These are phyloP conservation scores for Rugosomyces carneus DNA, from an alignment of 1,284 basidiomycete species.

Conservation along the genomic window DNA sequence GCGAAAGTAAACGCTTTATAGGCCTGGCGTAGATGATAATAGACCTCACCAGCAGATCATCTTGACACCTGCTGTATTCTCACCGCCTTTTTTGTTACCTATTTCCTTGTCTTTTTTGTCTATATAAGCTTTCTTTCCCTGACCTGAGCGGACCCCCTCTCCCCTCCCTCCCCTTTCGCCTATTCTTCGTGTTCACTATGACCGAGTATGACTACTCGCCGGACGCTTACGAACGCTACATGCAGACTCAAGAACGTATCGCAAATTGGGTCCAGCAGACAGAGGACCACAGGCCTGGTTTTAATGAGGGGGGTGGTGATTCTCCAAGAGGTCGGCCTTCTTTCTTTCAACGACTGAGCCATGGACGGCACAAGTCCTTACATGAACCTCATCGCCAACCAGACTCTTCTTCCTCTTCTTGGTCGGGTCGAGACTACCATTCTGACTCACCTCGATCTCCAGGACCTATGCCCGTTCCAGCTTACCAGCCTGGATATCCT, in stretches of 20 bases:
- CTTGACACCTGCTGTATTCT: conserved; percentile 2
- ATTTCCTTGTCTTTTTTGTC: conserved; percentile 1
- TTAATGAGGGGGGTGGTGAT: conserved; percentile 2
- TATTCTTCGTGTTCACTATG: conserved; percentile 17
- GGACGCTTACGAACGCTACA: conserved; percentile 23
- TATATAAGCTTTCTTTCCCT: background rate
- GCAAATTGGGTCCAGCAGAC: conserved; percentile 26
- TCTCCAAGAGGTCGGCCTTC: conserved; percentile 4
- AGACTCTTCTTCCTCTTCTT: conserved; percentile 10
- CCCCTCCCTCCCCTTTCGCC: background rate
- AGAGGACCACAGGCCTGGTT: conserved; percentile 15
- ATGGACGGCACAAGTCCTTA: conserved; percentile 6
- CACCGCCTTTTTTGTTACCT: conserved; percentile 6
- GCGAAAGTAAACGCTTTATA: conserved; percentile 5
- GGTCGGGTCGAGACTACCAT: conserved; percentile 3
- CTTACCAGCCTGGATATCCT: conserved; percentile 4
- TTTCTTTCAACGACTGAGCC: conserved; percentile 3
- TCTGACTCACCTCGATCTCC: conserved; percentile 5
- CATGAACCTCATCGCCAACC: conserved; percentile 3
- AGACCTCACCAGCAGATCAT: conserved; percentile 11
- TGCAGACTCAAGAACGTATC: conserved; percentile 23
- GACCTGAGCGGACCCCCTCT: background rate
- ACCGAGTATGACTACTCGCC: conserved; percentile 32
- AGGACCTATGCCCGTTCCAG: conserved; percentile 9
- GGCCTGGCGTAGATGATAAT: conserved; percentile 6